Evolutionary conservation across 2,329 filamentous ascomycete genomes (phyloP).

Genomic region (Fusarium hostae): DNA sequence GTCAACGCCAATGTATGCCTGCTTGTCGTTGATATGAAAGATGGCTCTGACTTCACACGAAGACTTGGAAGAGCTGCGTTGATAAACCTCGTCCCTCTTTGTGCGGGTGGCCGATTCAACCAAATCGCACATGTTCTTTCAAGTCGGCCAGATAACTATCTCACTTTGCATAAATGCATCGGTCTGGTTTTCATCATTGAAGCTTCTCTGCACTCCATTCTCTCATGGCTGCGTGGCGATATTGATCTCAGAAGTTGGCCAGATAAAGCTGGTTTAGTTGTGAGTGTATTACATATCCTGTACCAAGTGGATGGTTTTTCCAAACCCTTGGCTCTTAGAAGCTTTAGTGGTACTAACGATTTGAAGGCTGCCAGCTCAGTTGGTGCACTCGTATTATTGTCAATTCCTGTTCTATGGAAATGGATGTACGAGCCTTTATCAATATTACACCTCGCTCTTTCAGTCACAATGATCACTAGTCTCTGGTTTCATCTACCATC

Average conservation of each 20-base stretch:
- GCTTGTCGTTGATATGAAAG: background rate
- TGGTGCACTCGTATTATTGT: background rate
- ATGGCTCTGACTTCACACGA: background rate
- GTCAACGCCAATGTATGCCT: background rate
- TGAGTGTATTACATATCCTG: background rate
- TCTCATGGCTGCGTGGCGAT: background rate
- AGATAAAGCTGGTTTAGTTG: background rate
- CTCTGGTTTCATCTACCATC: background rate
- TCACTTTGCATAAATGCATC: background rate
- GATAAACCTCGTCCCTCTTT: slow-evolving; percentile 10
- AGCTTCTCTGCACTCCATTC: background rate
- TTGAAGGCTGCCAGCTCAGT: background rate
- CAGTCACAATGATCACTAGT: background rate
- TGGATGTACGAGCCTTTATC: background rate
- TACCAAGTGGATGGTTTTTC: background rate
- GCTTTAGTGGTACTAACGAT: background rate
- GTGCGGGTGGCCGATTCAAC: slow-evolving; percentile 4
- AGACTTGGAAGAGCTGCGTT: slow-evolving; percentile 6
- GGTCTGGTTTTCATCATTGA: background rate
- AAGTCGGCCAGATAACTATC: background rate
- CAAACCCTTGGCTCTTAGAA: background rate
- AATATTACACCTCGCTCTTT: background rate
- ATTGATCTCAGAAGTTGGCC: background rate
- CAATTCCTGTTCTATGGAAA: background rate
- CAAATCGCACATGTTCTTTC: background rate